Conservation (phyloP, 208 protist genomes). For the Leptomonas pyrrhocoris region DNA sequence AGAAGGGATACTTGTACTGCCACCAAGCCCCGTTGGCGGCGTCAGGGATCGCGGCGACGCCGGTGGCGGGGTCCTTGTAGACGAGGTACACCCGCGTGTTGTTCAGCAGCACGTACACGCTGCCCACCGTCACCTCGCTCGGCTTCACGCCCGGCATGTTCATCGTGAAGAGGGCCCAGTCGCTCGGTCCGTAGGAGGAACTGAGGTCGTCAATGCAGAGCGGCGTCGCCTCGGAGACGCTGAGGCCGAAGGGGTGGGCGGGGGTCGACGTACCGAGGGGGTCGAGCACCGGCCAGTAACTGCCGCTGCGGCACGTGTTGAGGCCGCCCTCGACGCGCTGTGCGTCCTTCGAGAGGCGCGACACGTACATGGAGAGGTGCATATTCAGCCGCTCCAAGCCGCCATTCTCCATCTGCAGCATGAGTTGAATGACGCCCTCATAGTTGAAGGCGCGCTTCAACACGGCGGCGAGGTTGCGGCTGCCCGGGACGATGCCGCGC, state of each 20-base stretch:
- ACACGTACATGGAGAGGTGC: slow-evolving; percentile 71
- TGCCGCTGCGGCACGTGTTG: slow-evolving; percentile 65
- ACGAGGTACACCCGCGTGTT: slow-evolving; percentile 56
- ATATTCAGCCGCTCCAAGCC: slow-evolving; percentile 45
- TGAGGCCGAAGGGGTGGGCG: slow-evolving; percentile 61
- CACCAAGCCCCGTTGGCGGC: slow-evolving; percentile 54
- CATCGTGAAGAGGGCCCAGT: slow-evolving; percentile 79
- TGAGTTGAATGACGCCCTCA: slow-evolving; percentile 58
- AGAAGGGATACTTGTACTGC: slow-evolving; percentile 71
- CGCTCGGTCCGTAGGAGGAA: slow-evolving; percentile 77
- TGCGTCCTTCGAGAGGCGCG: slow-evolving; percentile 59
- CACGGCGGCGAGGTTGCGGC: slow-evolving; percentile 42
- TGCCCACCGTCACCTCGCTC: slow-evolving; percentile 50
- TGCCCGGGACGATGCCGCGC: slow-evolving; percentile 73
- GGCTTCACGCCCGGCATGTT: slow-evolving; percentile 46
- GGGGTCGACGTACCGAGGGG: slow-evolving; percentile 76
- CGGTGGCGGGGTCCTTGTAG: slow-evolving; percentile 63
- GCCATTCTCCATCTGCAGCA: slow-evolving; percentile 71
- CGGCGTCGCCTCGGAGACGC: slow-evolving; percentile 24
- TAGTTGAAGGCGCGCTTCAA: slow-evolving; percentile 59
- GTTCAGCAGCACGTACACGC: slow-evolving; percentile 53
- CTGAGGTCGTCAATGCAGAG: slow-evolving; percentile 79
- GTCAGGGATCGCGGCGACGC: slow-evolving; percentile 33
- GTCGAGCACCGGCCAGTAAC: slow-evolving; percentile 84
- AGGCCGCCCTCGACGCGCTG: slow-evolving; percentile 45